Evolutionary conservation across 2,329 filamentous ascomycete genomes (phyloP).

Genomic region (Calonectria pseudoturangicola): DNA sequence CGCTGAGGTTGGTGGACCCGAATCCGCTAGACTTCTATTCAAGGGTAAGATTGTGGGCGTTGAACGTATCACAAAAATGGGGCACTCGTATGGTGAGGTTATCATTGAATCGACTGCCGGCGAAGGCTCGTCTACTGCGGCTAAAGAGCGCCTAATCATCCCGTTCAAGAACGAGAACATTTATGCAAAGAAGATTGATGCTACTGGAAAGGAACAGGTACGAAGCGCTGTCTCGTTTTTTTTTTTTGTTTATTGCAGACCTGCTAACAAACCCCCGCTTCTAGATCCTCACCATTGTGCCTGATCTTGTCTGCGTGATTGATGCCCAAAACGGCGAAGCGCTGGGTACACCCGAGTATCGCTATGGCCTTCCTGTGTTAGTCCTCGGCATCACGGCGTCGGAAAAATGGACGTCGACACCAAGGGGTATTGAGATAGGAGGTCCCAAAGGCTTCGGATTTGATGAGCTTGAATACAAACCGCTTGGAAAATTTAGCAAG

Average conservation of each 20-base stretch:
- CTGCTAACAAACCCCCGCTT: not conserved
- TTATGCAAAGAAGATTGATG: constrained; percentile 58
- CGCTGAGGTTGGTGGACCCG: constrained; percentile 61
- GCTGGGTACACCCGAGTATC: constrained; percentile 74
- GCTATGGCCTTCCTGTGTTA: constrained; percentile 70
- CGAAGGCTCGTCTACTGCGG: constrained; percentile 44
- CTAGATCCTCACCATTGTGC: constrained; percentile 69
- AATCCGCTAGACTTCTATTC: constrained; percentile 51
- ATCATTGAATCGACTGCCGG: constrained; percentile 59
- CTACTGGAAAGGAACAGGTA: constrained; percentile 49
- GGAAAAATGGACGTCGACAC: constrained; percentile 66
- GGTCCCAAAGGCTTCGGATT: constrained; percentile 70
- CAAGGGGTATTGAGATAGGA: constrained; percentile 68
- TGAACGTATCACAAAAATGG: constrained; percentile 66
- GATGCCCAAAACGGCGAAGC: constrained; percentile 75
- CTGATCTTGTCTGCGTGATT: constrained; percentile 73
- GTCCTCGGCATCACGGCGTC: constrained; percentile 68
- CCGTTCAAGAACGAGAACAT: constrained; percentile 77
- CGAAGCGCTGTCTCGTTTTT: not conserved
- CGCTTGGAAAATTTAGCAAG: constrained; percentile 68
- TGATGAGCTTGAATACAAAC: constrained; percentile 67
- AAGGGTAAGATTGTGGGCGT: constrained; percentile 54
- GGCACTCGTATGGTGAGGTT: constrained; percentile 64
- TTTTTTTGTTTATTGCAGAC: not conserved
- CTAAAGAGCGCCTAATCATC: constrained; percentile 64